phyloP scores from a whole-genome alignment of 768 basidiomycete species.

The Suillus brevipes region DNA sequence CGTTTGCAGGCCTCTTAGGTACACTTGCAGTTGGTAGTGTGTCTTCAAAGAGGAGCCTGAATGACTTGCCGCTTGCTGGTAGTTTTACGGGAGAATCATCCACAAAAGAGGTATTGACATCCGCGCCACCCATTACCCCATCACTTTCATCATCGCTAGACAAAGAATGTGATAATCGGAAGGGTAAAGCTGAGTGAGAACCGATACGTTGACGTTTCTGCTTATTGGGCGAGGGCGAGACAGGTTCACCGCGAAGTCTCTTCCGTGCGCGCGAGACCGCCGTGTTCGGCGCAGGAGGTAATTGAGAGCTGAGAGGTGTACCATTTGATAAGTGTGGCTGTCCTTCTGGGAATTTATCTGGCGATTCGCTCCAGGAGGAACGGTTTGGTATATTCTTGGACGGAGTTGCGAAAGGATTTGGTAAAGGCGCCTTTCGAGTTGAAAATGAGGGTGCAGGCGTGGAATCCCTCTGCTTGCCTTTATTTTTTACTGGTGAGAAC shows the following conservation, averaged over 20 bases:
- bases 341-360: constrained; percentile 44
- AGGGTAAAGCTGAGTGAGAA: constrained; percentile 41
- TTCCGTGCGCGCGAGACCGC: constrained; percentile 74
- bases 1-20: constrained; percentile 15
- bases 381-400: constrained; percentile 34
- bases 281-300: constrained; percentile 28
- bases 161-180: constrained; percentile 33
- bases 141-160: constrained; percentile 40
- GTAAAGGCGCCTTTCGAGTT: constrained; percentile 15
- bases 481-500: constrained; percentile 77
- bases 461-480: constrained; percentile 41
- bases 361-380: constrained; percentile 32
- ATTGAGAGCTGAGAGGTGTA: constrained; percentile 20
- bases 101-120: constrained; percentile 51
- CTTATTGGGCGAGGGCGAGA: constrained; percentile 81
- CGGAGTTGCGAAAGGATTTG: constrained; percentile 51
- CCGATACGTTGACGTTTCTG: constrained; percentile 65
- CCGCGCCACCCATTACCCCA: constrained; percentile 26
- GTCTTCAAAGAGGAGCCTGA: constrained; percentile 68
- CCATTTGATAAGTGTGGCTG: constrained; percentile 21
- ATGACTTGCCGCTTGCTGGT: constrained; percentile 55
- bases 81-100: constrained; percentile 73
- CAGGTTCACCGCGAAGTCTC: constrained; percentile 78
- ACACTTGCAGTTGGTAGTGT: constrained; percentile 31
- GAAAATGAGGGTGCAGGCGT: constrained; percentile 22